phyloP scores from a whole-genome alignment of 2,329 filamentous ascomycete genomes.

The Ophiostoma sp. region DNA sequence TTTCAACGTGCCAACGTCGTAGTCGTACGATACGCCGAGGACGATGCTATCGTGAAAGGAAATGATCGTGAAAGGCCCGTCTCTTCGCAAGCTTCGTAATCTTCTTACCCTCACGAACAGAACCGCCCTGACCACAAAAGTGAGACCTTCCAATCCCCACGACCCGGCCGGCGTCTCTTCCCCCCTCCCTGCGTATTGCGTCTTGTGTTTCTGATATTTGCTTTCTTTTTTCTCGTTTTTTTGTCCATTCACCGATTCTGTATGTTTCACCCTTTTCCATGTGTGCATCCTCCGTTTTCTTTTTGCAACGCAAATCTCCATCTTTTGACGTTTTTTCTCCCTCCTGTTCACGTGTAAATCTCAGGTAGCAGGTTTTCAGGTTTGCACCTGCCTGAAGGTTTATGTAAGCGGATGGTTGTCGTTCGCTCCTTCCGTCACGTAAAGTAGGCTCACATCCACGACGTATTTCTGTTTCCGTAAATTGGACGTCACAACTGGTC shows the following conservation, averaged over 20 bases:
- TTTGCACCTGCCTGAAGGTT: not conserved
- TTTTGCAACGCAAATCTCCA: not conserved
- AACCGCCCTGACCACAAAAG: not conserved
- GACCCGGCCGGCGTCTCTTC: not conserved
- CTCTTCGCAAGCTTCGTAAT: not conserved
- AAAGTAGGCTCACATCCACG: not conserved
- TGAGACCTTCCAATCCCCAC: constrained; percentile 19
- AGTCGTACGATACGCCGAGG: not conserved
- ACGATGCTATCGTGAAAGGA: not conserved
- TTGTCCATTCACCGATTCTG: not conserved
- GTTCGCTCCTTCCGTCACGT: not conserved
- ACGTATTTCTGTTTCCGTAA: not conserved
- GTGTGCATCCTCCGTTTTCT: not conserved
- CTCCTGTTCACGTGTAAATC: constrained; percentile 8
- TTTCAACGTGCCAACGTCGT: not conserved
- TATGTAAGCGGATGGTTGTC: not conserved
- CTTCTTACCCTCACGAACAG: not conserved
- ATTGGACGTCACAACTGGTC: not conserved
- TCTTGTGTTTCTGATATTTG: not conserved
- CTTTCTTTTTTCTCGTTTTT: not conserved
- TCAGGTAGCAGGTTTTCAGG: not conserved
- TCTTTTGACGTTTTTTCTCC: not conserved
- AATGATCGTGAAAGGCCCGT: not conserved
- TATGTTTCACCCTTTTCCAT: not conserved
- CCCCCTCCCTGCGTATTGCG: not conserved